A percentile compares a stretch with the other conserved stretches of the same genome.
Evolutionary conservation across 768 basidiomycete genomes (phyloP).

Genomic region (Lentinula sp.): DNA sequence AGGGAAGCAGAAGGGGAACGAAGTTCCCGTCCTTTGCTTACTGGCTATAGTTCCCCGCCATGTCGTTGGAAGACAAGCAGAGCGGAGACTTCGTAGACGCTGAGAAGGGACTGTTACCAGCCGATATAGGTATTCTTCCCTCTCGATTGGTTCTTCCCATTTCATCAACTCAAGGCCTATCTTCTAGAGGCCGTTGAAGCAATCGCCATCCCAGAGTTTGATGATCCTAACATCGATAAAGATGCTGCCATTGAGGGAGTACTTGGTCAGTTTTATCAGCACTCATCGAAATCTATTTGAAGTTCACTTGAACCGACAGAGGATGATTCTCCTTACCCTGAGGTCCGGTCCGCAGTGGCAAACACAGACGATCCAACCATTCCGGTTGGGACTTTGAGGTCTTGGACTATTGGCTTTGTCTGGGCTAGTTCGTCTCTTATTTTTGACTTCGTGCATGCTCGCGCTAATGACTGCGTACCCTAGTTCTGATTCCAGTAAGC

Average conservation of each 20-base stretch:
- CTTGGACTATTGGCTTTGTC: slow-evolving; percentile 50
- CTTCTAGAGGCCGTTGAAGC: slow-evolving; percentile 8
- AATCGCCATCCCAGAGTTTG: slow-evolving; percentile 16
- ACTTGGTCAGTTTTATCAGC: slow-evolving; percentile 11
- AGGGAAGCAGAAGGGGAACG: not conserved
- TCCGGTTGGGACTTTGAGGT: slow-evolving; percentile 41
- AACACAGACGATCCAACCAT: slow-evolving; percentile 49
- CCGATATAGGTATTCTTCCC: not conserved
- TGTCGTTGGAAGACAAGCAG: slow-evolving; percentile 7
- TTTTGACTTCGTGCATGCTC: not conserved
- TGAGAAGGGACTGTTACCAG: not conserved
- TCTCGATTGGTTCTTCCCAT: not conserved
- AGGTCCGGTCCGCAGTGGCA: slow-evolving; percentile 49
- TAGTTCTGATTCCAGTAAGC: slow-evolving; percentile 29
- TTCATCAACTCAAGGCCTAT: not conserved
- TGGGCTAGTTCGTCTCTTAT: slow-evolving; percentile 25
- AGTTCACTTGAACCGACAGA: slow-evolving; percentile 15
- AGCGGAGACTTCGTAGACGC: slow-evolving; percentile 3
- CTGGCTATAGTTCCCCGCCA: slow-evolving; percentile 2
- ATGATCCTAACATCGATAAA: slow-evolving; percentile 26
- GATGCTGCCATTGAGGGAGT: slow-evolving; percentile 14
- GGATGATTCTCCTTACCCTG: slow-evolving; percentile 51
- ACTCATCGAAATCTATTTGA: not conserved
- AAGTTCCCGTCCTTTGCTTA: not conserved
- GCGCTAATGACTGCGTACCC: not conserved